Conservation (phyloP, 208 protist species). For the Leishmania amazonensis region DNA sequence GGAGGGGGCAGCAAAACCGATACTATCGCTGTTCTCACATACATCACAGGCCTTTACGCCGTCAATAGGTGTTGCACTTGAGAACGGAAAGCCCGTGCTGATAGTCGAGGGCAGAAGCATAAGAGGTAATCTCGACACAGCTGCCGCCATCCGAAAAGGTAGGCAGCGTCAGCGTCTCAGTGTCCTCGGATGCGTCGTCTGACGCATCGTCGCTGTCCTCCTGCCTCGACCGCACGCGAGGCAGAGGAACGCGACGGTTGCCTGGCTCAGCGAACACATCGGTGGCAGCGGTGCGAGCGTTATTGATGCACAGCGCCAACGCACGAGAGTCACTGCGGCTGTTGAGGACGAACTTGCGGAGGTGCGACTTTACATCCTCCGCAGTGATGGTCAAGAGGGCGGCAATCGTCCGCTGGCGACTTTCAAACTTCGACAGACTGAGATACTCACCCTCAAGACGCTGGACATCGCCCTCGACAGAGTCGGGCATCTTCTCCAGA, state of each 20-base stretch:
- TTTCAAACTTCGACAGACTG: slow-evolving; percentile 30
- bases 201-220: slow-evolving; percentile 9
- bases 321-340: slow-evolving; percentile 32
- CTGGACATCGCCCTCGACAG: slow-evolving; percentile 41
- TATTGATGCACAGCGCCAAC: slow-evolving; percentile 53
- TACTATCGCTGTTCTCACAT: not conserved
- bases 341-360: slow-evolving; percentile 48
- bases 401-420: slow-evolving; percentile 40
- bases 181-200: slow-evolving; percentile 7
- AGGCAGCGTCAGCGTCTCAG: slow-evolving; percentile 30
- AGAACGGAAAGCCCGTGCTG: slow-evolving; percentile 14
- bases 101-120: slow-evolving; percentile 24
- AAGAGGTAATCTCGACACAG: slow-evolving; percentile 21
- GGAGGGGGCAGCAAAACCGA: not conserved
- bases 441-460: slow-evolving; percentile 40
- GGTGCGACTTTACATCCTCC: slow-evolving; percentile 40
- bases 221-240: not conserved
- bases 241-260: slow-evolving; percentile 10
- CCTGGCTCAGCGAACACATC: slow-evolving; percentile 12
- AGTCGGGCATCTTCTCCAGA: slow-evolving; percentile 51
- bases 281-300: slow-evolving; percentile 15
- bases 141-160: slow-evolving; percentile 22
- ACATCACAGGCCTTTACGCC: not conserved
- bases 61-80: slow-evolving; percentile 22
- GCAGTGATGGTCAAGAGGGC: slow-evolving; percentile 37